Conservation (phyloP, 2,329 filamentous ascomycete genomes). For the Coccinonectria pachysandricola region DNA sequence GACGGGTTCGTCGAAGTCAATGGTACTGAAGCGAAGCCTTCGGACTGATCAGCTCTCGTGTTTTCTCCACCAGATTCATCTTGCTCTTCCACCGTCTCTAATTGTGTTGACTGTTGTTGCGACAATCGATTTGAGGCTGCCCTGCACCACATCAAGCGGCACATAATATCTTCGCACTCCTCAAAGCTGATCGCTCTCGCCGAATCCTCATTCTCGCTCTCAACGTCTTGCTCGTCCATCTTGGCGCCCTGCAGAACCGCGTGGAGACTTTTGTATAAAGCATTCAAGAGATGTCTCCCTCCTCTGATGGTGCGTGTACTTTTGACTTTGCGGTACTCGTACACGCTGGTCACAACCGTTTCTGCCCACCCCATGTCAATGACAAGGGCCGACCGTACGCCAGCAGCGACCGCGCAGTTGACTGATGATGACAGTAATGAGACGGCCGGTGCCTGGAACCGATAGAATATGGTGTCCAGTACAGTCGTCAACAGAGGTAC, state of each 20-base stretch:
- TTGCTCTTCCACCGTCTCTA: constrained; percentile 45
- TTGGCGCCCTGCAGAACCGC: constrained; percentile 21
- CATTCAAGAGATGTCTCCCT: constrained; percentile 59
- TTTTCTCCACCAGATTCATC: constrained; percentile 38
- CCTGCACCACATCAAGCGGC: constrained; percentile 67
- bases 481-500: constrained; percentile 66
- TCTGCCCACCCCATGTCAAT: constrained; percentile 91
- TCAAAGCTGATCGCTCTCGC: constrained; percentile 66
- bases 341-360: constrained; percentile 74
- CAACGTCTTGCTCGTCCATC: constrained; percentile 24
- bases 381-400: constrained; percentile 74
- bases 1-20: constrained; percentile 39
- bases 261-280: constrained; percentile 54
- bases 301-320: constrained; percentile 62
- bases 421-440: constrained; percentile 71
- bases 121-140: constrained; percentile 21
- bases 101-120: constrained; percentile 28
- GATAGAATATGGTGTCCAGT: constrained; percentile 69
- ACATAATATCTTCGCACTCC: constrained; percentile 71
- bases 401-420: constrained; percentile 66
- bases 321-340: constrained; percentile 77
- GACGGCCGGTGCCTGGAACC: constrained; percentile 69
- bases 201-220: too few species aligned
- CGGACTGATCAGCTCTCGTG: too few species aligned
- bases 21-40: constrained; percentile 29